Evolutionary conservation across 768 basidiomycete genomes (phyloP), one percentile per base, ranked within the genome.

Genomic region (Pleurotus cornucopiae): DNA sequence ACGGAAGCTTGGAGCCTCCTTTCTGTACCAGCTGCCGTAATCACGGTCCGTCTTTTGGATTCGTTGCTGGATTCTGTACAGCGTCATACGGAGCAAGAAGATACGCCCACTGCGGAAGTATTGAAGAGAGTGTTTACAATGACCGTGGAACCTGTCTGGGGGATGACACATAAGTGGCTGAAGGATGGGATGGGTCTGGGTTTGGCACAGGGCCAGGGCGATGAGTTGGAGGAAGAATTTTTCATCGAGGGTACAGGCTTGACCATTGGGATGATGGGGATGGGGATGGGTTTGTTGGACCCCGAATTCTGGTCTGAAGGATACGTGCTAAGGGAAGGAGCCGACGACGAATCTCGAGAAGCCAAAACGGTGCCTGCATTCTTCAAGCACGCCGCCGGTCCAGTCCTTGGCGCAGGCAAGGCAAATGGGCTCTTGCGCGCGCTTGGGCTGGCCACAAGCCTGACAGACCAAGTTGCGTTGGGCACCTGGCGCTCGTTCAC

Each of bases 291-390:
- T 1, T 64, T 86, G 18, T 59, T 83, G 63, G 86, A 88, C 62
- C 86, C 85, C 0, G 88, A 91, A 55, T 91, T 91, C 63, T 94
- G 91, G 91, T 72, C 77, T 26, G 84, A 89, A 41, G 88, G 86
- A 0, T 91, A 86, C 67, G 71, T 72, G 2, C 66, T 91, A 58
- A 71, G 84, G 39, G 78, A 78, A 46, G 71, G 69, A 14, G 66
- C 69, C 2, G 61, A 66, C 30, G 67, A 63, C 39, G 68, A 66
- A 1, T 65, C 63, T 25, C 46, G 58, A 38, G 51, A 52, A 23
- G 57, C 63, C 54, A 73, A 67, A 61, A 69, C 71, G 56, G 68
- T 83, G 34, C 89, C 91, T 1, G 65, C 71, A 41, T 89, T 91
- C 66, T 69, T 94, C 63, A 73, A 76, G 30, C 80, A 80, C 46